phyloP scores from a whole-genome alignment of 768 basidiomycete species.

The Rubroboletus satanas region DNA sequence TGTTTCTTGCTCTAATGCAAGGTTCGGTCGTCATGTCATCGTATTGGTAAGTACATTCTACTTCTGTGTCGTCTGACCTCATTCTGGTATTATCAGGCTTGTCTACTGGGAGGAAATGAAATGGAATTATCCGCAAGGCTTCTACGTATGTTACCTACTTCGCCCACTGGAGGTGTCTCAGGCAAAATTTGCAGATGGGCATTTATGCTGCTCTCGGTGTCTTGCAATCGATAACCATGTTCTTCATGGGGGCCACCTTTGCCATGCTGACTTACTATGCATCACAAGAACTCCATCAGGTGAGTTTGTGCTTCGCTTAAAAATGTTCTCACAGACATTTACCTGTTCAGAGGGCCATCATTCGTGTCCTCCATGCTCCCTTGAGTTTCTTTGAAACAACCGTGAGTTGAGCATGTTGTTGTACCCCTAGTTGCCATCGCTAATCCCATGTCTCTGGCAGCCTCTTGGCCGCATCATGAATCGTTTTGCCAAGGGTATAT shows the following conservation, averaged over 20 bases:
- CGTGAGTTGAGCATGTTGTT: constrained; percentile 32
- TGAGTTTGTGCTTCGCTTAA: constrained; percentile 21
- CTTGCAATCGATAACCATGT: constrained; percentile 62
- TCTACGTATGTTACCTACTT: constrained; percentile 53
- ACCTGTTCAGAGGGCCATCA: constrained; percentile 50
- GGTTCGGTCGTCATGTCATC: constrained; percentile 65
- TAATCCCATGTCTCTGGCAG: constrained; percentile 29
- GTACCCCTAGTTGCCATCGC: background rate
- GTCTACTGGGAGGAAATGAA: constrained; percentile 64
- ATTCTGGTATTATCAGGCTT: constrained; percentile 43
- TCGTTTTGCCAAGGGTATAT: constrained; percentile 73
- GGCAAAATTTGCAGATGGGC: constrained; percentile 54
- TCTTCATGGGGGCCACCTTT: constrained; percentile 62
- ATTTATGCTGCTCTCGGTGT: constrained; percentile 74
- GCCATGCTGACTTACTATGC: constrained; percentile 75
- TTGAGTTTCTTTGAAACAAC: constrained; percentile 92
- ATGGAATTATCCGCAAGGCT: constrained; percentile 56
- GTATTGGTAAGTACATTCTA: constrained; percentile 53
- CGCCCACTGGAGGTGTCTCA: constrained; percentile 28
- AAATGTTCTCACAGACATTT: background rate
- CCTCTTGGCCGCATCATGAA: constrained; percentile 88
- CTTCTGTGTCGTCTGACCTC: background rate
- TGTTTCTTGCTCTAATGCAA: constrained; percentile 64
- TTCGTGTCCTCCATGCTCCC: constrained; percentile 75
- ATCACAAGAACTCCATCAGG: constrained; percentile 63